These are phyloP conservation scores for Cicer bijugum DNA, from an alignment of 306 rosid genomes.

Conservation along the genomic window DNA sequence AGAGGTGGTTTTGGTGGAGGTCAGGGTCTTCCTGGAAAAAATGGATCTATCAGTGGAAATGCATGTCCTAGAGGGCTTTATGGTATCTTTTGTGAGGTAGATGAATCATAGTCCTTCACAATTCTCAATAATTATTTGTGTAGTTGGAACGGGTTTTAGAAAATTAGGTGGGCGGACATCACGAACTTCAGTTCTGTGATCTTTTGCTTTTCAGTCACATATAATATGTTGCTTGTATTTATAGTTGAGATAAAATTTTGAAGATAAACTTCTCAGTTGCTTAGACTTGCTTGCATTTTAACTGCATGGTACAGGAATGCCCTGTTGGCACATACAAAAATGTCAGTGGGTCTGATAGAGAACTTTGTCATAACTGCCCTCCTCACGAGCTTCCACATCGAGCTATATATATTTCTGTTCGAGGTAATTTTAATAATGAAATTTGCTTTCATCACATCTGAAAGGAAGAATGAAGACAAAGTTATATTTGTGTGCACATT, in stretches of 20 bases:
- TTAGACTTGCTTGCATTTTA: conserved; percentile 38
- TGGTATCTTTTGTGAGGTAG: conserved; percentile 91
- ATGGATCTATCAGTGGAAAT: conserved; percentile 80
- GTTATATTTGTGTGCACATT: conserved; percentile 17
- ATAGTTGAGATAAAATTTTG: conserved; percentile 20
- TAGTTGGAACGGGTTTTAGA: conserved; percentile 27
- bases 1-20: conserved; percentile 94
- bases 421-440: conserved; percentile 62
- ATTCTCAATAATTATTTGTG: conserved; percentile 27
- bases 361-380: conserved; percentile 74
- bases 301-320: conserved; percentile 74
- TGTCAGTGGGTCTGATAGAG: conserved; percentile 75
- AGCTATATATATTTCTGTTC: conserved; percentile 64
- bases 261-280: conserved; percentile 22
- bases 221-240: conserved; percentile 20
- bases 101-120: conserved; percentile 37
- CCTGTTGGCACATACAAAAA: conserved; percentile 92
- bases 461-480: conserved; percentile 33
- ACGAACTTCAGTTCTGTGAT: conserved; percentile 28
- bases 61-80: conserved; percentile 88
- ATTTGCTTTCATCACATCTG: conserved; percentile 35
- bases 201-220: conserved; percentile 11
- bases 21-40: conserved; percentile 77
- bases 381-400: conserved; percentile 75
- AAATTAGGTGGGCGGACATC: conserved; percentile 32